Conservation (phyloP, 75 land plant genomes). For the Chamaecyparis obtusa region DNA sequence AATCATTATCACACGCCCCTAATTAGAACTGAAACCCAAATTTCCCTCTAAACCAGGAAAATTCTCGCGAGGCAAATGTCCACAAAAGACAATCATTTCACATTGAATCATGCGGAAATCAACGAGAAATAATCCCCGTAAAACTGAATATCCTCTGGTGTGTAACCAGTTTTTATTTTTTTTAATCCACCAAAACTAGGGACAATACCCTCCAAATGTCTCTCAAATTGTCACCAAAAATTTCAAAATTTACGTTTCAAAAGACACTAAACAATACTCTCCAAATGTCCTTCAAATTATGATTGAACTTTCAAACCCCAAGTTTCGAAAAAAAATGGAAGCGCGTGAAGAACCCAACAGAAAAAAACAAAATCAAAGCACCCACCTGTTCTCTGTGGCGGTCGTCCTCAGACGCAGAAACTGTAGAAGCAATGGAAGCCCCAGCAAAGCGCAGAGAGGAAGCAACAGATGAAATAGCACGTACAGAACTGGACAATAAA, state of each 20-base stretch:
- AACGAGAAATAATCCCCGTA: background rate
- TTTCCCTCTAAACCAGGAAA: background rate
- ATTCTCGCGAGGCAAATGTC: background rate
- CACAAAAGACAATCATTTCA: background rate
- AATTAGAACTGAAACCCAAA: background rate
- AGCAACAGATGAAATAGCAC: conserved; percentile 44
- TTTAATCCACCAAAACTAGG: background rate
- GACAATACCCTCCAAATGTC: background rate
- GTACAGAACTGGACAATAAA: conserved; percentile 42
- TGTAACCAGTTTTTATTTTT: background rate
- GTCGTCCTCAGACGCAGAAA: conserved; percentile 30
- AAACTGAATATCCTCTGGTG: background rate
- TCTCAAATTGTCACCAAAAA: background rate
- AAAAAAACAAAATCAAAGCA: background rate
- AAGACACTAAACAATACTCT: background rate
- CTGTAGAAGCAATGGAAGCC: conserved; percentile 54
- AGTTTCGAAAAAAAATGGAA: background rate
- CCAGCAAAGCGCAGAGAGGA: conserved; percentile 53
- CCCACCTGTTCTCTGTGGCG: conserved; percentile 46
- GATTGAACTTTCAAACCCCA: background rate
- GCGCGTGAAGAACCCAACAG: background rate
- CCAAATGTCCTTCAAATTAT: background rate
- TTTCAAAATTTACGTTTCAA: background rate
- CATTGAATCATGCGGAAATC: background rate
- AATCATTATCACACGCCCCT: background rate